These are phyloP conservation scores for Macadamia integrifolia DNA, from an alignment of 164 flowering plant species.

Conservation along the genomic window DNA sequence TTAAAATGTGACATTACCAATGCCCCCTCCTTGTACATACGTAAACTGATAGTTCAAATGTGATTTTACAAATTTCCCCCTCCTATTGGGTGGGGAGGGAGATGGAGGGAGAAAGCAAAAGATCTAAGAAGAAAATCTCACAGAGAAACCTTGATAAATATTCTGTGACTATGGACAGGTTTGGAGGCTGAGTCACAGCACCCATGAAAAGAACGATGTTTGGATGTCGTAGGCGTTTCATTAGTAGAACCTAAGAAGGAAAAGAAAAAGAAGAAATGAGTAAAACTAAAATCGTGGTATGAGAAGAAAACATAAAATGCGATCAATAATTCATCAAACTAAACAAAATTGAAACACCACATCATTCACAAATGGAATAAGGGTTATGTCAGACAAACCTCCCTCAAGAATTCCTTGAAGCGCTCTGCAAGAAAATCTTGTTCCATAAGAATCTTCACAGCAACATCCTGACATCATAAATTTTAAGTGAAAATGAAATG, in stretches of 20 bases:
- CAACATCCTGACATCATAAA: constrained; percentile 70
- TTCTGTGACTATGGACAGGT: constrained; percentile 92
- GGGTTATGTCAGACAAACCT: constrained; percentile 39
- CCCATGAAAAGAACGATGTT: constrained; percentile 99
- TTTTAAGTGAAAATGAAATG: background rate
- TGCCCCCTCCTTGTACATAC: too few relatives aligned
- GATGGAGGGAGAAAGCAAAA: background rate
- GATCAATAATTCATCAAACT: background rate
- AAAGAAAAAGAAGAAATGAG: background rate
- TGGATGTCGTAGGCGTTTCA: constrained; percentile 96
- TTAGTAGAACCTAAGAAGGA: constrained; percentile 69
- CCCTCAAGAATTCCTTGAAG: constrained; percentile 80
- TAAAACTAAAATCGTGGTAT: background rate
- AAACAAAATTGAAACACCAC: background rate
- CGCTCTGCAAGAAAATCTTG: constrained; percentile 85
- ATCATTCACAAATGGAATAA: background rate
- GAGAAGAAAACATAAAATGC: background rate
- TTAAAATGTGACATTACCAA: background rate
- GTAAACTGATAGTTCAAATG: too few relatives aligned
- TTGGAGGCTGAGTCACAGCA: constrained; percentile 92
- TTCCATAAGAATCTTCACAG: constrained; percentile 98
- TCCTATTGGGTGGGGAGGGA: too few relatives aligned
- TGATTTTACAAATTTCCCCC: too few relatives aligned
- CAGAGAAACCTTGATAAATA: constrained; percentile 75
- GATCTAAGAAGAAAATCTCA: constrained; percentile 1